These are phyloP conservation scores for Boletus calvinii DNA, from an alignment of 1,284 basidiomycete genomes.

Conservation along the genomic window DNA sequence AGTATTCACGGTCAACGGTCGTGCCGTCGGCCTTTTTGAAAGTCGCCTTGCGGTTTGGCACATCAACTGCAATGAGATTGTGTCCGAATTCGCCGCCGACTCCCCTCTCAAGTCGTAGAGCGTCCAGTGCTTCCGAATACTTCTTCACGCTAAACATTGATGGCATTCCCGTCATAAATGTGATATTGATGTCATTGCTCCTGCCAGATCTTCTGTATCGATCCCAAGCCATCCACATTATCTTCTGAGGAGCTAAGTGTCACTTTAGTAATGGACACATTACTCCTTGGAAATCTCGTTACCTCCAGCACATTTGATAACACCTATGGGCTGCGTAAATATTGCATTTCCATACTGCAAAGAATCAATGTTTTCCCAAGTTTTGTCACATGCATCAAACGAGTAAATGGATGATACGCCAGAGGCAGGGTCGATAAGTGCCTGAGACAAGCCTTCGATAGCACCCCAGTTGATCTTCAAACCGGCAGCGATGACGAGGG, in stretches of 20 bases:
- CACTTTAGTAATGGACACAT: slow-evolving; percentile 4
- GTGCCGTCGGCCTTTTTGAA: slow-evolving; percentile 78
- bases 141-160: slow-evolving; percentile 93
- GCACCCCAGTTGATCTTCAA: slow-evolving; percentile 82
- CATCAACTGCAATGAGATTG: slow-evolving; percentile 80
- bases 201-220: slow-evolving; percentile 61
- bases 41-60: slow-evolving; percentile 70
- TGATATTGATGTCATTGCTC: slow-evolving; percentile 61
- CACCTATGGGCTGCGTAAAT: slow-evolving; percentile 95
- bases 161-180: slow-evolving; percentile 92
- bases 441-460: slow-evolving; percentile 77
- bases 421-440: slow-evolving; percentile 72
- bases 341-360: slow-evolving; percentile 82
- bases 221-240: slow-evolving; percentile 95
- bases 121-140: slow-evolving; percentile 85
- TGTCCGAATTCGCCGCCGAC: slow-evolving; percentile 81
- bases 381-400: slow-evolving; percentile 84
- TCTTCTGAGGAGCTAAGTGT: slow-evolving; percentile 79
- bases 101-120: slow-evolving; percentile 76
- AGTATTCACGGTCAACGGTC: slow-evolving; percentile 73
- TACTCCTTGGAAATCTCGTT: slow-evolving; percentile 15
- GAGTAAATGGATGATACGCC: slow-evolving; percentile 96
- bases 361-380: slow-evolving; percentile 77
- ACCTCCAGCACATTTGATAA: slow-evolving; percentile 96
- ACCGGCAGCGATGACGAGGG: slow-evolving; percentile 87